phyloP scores from a whole-genome alignment of 371 early-diverging fungal species.

The Coemansia sp. region DNA sequence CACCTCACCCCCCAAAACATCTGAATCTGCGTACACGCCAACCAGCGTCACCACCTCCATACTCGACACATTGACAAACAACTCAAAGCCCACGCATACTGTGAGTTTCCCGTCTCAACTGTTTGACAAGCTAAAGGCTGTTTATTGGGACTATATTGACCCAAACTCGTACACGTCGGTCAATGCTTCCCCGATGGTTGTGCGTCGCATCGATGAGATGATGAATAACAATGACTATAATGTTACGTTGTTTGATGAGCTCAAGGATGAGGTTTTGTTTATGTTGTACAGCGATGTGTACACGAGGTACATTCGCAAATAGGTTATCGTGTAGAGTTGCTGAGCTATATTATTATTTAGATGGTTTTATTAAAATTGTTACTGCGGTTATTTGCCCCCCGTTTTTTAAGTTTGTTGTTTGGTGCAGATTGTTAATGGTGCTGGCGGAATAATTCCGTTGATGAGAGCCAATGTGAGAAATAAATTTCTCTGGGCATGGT shows the following conservation, averaged over 20 bases:
- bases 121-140: conserved; percentile 6
- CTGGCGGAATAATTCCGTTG: no score
- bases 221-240: conserved; percentile 7
- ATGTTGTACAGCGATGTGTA: conserved; percentile 44
- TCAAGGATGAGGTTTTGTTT: conserved; percentile 36
- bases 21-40: not conserved
- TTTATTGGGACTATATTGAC: conserved; percentile 27
- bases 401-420: no score
- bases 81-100: no score
- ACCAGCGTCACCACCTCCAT: conserved; percentile 28
- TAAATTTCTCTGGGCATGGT: no score
- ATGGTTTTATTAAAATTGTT: no score
- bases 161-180: conserved; percentile 29
- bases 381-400: no score
- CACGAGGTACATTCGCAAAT: conserved; percentile 20
- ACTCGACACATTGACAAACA: conserved; percentile 7
- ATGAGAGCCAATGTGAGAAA: no score
- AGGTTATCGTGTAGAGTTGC: no score
- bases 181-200: conserved; percentile 21
- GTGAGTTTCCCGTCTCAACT: conserved; percentile 13
- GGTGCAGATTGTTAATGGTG: no score
- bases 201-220: conserved; percentile 12
- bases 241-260: conserved; percentile 28
- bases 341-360: no score
- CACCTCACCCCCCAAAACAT: no score